phyloP scores from a whole-genome alignment of 106 monocot genomes.

The Dendrobium chrysotoxum region DNA sequence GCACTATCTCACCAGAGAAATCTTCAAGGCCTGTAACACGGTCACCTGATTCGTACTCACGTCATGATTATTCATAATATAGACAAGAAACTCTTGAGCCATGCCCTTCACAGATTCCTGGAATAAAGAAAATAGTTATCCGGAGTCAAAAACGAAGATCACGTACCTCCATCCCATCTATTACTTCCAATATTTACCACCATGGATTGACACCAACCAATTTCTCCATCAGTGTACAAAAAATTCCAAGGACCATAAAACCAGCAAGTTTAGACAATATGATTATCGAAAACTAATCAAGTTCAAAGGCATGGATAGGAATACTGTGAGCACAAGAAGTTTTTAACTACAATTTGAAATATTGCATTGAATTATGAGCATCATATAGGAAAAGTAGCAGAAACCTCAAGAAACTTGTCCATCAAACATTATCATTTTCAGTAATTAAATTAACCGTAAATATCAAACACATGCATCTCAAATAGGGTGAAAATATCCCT shows the following conservation, averaged over 20 bases:
- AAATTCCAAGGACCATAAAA: background rate
- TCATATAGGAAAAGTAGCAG: background rate
- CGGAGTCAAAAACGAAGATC: background rate
- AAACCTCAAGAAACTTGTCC: background rate
- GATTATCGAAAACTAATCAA: background rate
- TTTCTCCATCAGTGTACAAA: background rate
- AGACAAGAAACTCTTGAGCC: slow-evolving; percentile 48
- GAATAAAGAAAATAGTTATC: background rate
- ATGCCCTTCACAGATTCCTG: slow-evolving; percentile 43
- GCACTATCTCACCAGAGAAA: slow-evolving; percentile 57
- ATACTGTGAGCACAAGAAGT: background rate
- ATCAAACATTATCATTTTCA: background rate
- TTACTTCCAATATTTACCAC: background rate
- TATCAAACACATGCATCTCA: background rate
- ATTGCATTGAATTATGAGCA: background rate
- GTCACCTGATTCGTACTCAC: slow-evolving; percentile 45
- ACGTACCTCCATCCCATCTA: background rate
- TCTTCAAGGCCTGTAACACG: slow-evolving; percentile 67
- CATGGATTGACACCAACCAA: background rate
- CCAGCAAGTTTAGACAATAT: background rate
- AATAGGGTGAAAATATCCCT: background rate
- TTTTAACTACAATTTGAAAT: background rate
- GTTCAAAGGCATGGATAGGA: background rate
- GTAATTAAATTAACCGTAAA: background rate
- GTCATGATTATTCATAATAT: slow-evolving; percentile 68